Conservation (phyloP, 169 alveolate species). For the Eimeria maxima region DNA sequence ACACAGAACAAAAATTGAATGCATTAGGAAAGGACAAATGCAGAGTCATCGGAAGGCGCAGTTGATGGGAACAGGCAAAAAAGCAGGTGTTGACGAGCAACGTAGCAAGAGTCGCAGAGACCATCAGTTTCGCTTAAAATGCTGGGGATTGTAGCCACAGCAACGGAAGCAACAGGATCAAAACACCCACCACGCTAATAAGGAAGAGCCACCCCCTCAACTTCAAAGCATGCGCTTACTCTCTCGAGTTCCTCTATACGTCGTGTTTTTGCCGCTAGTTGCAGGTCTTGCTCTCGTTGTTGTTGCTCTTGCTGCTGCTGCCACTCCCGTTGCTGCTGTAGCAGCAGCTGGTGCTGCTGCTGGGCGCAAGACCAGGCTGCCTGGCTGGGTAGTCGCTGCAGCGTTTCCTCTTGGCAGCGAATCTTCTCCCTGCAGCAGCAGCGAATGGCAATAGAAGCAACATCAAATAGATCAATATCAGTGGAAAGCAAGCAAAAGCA, state of each 20-base stretch:
- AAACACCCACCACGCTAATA: neutral
- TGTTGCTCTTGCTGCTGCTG: conserved; percentile 70
- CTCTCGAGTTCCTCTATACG: conserved; percentile 54
- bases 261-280: conserved; percentile 57
- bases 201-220: neutral
- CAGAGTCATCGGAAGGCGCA: neutral
- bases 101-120: neutral
- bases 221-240: neutral
- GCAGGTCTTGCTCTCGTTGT: conserved; percentile 42
- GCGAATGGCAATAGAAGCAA: neutral
- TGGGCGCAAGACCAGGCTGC: conserved; percentile 75
- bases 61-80: neutral
- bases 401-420: conserved; percentile 74
- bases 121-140: neutral
- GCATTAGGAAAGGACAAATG: neutral
- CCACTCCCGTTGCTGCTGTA: conserved; percentile 71
- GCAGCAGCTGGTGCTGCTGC: conserved; percentile 73
- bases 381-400: conserved; percentile 70
- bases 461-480: neutral
- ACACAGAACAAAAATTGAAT: neutral
- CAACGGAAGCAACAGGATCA: neutral
- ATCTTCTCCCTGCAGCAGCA: conserved; percentile 66
- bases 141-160: neutral
- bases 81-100: neutral
- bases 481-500: neutral